phyloP scores from a whole-genome alignment of 2,329 filamentous ascomycete genomes.

The Colletotrichum cordylinicola region DNA sequence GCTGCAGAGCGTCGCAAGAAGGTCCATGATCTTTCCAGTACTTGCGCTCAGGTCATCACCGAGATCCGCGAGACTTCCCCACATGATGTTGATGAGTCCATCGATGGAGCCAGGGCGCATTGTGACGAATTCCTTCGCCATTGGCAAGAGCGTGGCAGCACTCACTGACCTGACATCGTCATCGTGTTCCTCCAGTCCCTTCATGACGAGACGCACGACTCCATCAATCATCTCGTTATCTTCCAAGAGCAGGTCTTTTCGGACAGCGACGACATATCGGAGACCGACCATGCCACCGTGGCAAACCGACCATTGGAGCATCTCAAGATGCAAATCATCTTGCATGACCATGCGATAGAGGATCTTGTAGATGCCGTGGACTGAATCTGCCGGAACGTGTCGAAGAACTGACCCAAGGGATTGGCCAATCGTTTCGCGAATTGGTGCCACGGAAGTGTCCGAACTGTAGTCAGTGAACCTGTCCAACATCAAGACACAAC shows the following conservation, averaged over 20 bases:
- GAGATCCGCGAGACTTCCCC: conserved; percentile 96
- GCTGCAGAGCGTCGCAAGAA: conserved; percentile 92
- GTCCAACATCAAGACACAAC: conserved; percentile 96
- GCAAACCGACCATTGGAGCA: conserved; percentile 89
- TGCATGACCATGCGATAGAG: conserved; percentile 93
- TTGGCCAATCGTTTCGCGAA: conserved; percentile 93
- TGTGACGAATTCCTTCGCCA: conserved; percentile 92
- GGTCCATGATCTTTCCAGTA: conserved; percentile 97
- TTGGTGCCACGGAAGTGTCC: conserved; percentile 95
- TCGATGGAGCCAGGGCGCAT: conserved; percentile 81
- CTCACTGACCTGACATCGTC: conserved; percentile 97
- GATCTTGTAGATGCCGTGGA: conserved; percentile 83
- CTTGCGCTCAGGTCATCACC: conserved; percentile 97
- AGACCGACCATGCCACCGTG: conserved; percentile 98
- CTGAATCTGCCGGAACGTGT: conserved; percentile 79
- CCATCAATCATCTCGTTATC: conserved; percentile 90
- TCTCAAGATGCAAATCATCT: conserved; percentile 75
- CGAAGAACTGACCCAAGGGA: conserved; percentile 88
- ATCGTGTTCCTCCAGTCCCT: conserved; percentile 86
- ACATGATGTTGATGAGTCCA: conserved; percentile 89
- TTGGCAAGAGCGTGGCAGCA: conserved; percentile 95
- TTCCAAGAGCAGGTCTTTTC: conserved; percentile 87
- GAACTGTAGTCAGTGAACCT: conserved; percentile 98
- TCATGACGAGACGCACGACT: conserved; percentile 91
- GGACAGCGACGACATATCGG: conserved; percentile 91